Conservation (phyloP, 2,329 filamentous ascomycete species). For the Penicillium hordei region DNA sequence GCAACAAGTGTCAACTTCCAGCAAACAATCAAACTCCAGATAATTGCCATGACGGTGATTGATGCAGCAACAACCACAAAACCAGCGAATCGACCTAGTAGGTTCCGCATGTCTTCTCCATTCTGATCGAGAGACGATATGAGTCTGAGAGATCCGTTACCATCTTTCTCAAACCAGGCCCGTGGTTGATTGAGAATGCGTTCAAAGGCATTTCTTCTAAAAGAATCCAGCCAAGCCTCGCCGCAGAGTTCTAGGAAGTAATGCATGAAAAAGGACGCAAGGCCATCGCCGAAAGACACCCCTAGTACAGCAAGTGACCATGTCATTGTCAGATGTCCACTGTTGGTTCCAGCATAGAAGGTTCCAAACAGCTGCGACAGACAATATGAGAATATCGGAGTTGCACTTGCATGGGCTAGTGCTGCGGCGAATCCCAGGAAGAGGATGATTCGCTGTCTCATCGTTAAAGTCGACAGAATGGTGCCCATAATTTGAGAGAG, state of each 20-base stretch:
- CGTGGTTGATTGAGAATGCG: slow-evolving; percentile 73
- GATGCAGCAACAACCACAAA: slow-evolving; percentile 64
- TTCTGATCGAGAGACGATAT: slow-evolving; percentile 74
- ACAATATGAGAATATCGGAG: slow-evolving; percentile 73
- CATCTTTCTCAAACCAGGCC: slow-evolving; percentile 72
- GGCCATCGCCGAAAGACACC: slow-evolving; percentile 66
- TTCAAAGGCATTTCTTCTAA: slow-evolving; percentile 67
- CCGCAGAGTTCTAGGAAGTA: slow-evolving; percentile 70
- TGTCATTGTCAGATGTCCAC: slow-evolving; percentile 53
- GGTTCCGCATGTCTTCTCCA: slow-evolving; percentile 81
- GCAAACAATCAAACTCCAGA: slow-evolving; percentile 71
- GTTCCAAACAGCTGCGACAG: slow-evolving; percentile 71
- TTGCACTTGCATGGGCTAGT: slow-evolving; percentile 63
- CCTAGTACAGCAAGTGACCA: slow-evolving; percentile 72
- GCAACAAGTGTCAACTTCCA: slow-evolving; percentile 82
- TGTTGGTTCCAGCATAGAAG: slow-evolving; percentile 60
- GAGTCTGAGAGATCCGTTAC: slow-evolving; percentile 64
- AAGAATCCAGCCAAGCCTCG: slow-evolving; percentile 72
- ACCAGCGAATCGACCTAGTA: slow-evolving; percentile 75
- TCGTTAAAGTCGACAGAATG: slow-evolving; percentile 65
- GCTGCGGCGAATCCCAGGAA: slow-evolving; percentile 62
- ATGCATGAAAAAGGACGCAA: slow-evolving; percentile 64
- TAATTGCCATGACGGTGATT: slow-evolving; percentile 67
- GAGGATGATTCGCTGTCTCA: slow-evolving; percentile 55
- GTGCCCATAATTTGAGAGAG: slow-evolving; percentile 63